Percentiles rank a stretch among this genome's conserved stretches.
These are phyloP conservation scores for Lactifluus echinatus DNA, from an alignment of 768 basidiomycete genomes.

Conservation along the genomic window DNA sequence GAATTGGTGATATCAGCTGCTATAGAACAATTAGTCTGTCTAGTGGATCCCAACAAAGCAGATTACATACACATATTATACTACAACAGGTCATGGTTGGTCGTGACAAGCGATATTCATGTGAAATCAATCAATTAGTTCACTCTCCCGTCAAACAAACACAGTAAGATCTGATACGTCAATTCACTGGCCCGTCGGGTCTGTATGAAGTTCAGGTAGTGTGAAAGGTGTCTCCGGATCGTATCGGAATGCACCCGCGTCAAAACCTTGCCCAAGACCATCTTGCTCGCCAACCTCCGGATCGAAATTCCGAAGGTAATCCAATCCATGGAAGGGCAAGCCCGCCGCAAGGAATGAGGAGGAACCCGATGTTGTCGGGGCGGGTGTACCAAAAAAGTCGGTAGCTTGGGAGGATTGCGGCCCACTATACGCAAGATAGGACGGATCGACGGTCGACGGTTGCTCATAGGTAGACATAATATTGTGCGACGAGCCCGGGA, in stretches of 20 bases:
- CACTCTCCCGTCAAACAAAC: not conserved
- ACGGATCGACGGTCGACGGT: constrained; percentile 18
- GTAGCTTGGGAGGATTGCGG: constrained; percentile 4
- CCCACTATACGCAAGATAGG: constrained; percentile 15
- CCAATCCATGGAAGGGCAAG: constrained; percentile 77
- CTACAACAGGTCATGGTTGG: constrained; percentile 11
- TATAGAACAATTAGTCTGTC: constrained; percentile 9
- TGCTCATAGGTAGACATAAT: constrained; percentile 3
- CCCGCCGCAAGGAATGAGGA: constrained; percentile 62
- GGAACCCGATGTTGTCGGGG: constrained; percentile 47
- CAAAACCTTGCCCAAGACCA: constrained; percentile 51
- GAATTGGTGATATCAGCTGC: not conserved
- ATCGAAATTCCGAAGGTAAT: constrained; percentile 73
- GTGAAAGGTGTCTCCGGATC: constrained; percentile 75
- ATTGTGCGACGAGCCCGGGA: constrained; percentile 10
- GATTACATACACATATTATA: constrained; percentile 12
- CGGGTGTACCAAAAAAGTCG: constrained; percentile 31
- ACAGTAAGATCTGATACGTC: not conserved
- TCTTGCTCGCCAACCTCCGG: constrained; percentile 39
- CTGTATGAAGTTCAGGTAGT: constrained; percentile 29
- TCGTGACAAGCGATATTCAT: constrained; percentile 3
- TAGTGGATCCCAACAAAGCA: constrained; percentile 8
- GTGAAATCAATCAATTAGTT: not conserved
- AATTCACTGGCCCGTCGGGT: constrained; percentile 1
- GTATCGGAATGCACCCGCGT: constrained; percentile 62